Conservation (phyloP, 2,329 filamentous ascomycete species). For the Drechslerella coelobrocha region DNA sequence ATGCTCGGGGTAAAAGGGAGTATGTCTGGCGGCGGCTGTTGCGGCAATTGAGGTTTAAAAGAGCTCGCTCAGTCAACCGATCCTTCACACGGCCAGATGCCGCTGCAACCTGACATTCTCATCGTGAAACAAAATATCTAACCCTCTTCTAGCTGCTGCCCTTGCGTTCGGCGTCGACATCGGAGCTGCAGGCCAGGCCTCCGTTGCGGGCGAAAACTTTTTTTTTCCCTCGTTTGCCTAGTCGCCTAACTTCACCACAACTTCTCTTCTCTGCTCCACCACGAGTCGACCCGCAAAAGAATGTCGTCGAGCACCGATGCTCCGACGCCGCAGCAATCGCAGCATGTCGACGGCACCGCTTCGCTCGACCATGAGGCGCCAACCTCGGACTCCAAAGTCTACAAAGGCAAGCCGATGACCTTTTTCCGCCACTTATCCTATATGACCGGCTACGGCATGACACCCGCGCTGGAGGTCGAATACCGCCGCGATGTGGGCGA, state of each 20-base stretch:
- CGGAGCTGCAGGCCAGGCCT: constrained; percentile 6
- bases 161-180: constrained; percentile 13
- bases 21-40: no score
- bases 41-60: constrained; percentile 15
- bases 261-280: neutral
- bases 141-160: neutral
- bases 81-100: constrained; percentile 21
- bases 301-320: constrained; percentile 16
- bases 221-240: neutral
- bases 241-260: constrained; percentile 9
- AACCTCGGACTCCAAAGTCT: constrained; percentile 33
- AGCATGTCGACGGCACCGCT: constrained; percentile 27
- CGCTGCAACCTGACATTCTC: neutral
- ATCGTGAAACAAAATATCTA: constrained; percentile 6
- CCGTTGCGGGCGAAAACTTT: neutral
- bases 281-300: no score
- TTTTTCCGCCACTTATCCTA: constrained; percentile 46
- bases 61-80: constrained; percentile 3
- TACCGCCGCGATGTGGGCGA: constrained; percentile 80
- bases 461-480: constrained; percentile 70
- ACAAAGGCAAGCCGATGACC: constrained; percentile 42
- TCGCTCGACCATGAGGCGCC: constrained; percentile 23
- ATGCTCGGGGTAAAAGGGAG: constrained; percentile 1
- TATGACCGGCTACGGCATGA: constrained; percentile 72
- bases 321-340: constrained; percentile 1